Conservation (phyloP, 495 filamentous ascomycete species). For the Xylaria bambusicola region DNA sequence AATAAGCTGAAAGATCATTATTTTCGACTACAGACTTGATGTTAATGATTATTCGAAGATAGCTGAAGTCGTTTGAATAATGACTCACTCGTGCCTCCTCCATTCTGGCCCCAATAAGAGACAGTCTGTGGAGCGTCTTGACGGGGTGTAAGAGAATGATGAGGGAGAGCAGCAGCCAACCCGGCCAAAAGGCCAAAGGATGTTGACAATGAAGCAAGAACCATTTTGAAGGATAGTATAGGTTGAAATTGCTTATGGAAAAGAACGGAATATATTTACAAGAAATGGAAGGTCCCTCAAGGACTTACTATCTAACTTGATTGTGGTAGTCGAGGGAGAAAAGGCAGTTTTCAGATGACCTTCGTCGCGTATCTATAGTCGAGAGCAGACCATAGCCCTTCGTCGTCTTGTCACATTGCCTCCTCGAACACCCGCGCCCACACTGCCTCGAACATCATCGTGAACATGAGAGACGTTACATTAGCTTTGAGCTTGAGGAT, state of each 20-base stretch:
- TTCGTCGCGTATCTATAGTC: slow-evolving; percentile 13
- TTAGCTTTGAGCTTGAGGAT: not conserved
- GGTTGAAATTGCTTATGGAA: slow-evolving; percentile 10
- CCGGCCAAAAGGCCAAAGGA: slow-evolving; percentile 10
- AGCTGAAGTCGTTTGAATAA: not conserved
- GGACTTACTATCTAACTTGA: slow-evolving; percentile 18
- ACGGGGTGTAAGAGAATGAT: slow-evolving; percentile 10
- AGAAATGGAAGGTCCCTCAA: slow-evolving; percentile 21
- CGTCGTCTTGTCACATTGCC: not conserved
- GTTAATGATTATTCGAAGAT: not conserved
- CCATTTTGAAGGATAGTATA: slow-evolving; percentile 13
- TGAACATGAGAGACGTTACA: slow-evolving; percentile 17
- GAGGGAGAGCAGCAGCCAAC: slow-evolving; percentile 12
- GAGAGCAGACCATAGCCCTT: not conserved
- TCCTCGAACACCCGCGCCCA: not conserved
- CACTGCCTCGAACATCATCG: not conserved
- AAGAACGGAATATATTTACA: slow-evolving; percentile 12
- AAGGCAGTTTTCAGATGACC: not conserved
- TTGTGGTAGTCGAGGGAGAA: slow-evolving; percentile 1
- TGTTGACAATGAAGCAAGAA: slow-evolving; percentile 10
- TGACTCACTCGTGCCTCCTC: slow-evolving; percentile 33
- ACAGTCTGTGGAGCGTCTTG: slow-evolving; percentile 28
- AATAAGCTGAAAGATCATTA: slow-evolving; percentile 46
- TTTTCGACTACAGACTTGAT: slow-evolving; percentile 31
- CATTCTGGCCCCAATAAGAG: slow-evolving; percentile 50